Base-by-base conservation (phyloP, 306 rosid genomes). In the Herpetospermum pedunculosum region DNA sequence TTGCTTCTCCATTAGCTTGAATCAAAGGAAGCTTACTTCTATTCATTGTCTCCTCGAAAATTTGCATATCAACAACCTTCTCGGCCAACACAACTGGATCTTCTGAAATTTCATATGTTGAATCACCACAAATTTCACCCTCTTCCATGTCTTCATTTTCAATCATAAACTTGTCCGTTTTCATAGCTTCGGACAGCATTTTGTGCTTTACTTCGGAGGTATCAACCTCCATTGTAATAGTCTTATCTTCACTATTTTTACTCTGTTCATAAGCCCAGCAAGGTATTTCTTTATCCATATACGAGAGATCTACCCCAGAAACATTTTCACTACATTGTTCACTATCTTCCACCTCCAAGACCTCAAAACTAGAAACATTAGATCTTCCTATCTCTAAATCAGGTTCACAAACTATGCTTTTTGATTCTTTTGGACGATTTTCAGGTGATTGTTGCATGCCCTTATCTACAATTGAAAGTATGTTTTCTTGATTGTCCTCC, bases 111-210 rank as follows among this genome's bases (percentile, higher is more conserved):
- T 44, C 59, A 75, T 82, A 76, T 28, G 74, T 75, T 34, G 84
- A 82, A 62, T 84, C 92, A 76, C 84, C 89, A 70, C 82, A 84
- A 68, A 93, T 81, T 84, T 93, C 97, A 72, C 98, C 98, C 74
- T 92, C 98, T 79, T 92, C 98, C 48, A 80, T 6, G 18, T 77
- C 90, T 63, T 26, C 90, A 23, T 75, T 79, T 62, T 76, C 82
- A 29, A 21, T 25, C n/a, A 14, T 58, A 77, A 54, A 65, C 77
- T 76, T 49, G 35, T 73, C 75, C 75, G 54, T 38, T 65, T 80
- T 52, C 32, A 57, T 70, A 76, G 78, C 80, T 40, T 68, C 65
- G 8, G 26, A 46, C 40, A 35, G 75, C 58, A 78, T 81, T 78
- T 34, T 77, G 35, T 13, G n/a, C 63, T 65, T 76, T 53, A 41